These are phyloP conservation scores for Russula vinacea DNA, from an alignment of 768 basidiomycete species.

Conservation along the genomic window DNA sequence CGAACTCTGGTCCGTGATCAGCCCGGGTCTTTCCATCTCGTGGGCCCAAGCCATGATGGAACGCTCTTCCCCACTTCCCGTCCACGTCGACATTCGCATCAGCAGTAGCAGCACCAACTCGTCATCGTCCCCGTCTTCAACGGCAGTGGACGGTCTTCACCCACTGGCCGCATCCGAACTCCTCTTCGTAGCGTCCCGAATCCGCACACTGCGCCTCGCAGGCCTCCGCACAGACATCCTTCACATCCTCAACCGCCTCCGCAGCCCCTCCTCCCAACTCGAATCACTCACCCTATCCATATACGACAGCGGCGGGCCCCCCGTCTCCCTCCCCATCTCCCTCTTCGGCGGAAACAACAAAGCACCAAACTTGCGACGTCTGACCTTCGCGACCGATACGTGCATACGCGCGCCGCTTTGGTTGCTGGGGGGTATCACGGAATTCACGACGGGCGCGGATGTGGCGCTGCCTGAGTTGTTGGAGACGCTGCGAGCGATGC, in stretches of 20 bases:
- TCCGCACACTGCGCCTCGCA: constrained; percentile 20
- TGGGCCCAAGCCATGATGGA: constrained; percentile 27
- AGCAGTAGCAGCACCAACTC: neutral
- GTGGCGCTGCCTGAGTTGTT: constrained; percentile 2
- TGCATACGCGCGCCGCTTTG: constrained; percentile 19
- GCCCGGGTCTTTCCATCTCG: constrained; percentile 14
- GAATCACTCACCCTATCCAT: constrained; percentile 8
- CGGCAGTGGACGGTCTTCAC: constrained; percentile 13
- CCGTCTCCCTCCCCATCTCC: constrained; percentile 11
- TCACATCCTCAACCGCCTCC: constrained; percentile 17
- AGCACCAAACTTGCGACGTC: constrained; percentile 14
- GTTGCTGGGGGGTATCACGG: constrained; percentile 13
- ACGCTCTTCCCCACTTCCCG: constrained; percentile 20
- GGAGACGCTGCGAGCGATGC: constrained; percentile 14
- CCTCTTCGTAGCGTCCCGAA: constrained; percentile 21
- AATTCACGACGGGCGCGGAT: constrained; percentile 22
- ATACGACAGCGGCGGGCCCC: constrained; percentile 13
- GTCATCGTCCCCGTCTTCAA: neutral
- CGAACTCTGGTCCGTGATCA: constrained; percentile 24
- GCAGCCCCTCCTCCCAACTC: constrained; percentile 18
- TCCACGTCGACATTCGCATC: constrained; percentile 18
- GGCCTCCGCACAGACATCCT: constrained; percentile 20
- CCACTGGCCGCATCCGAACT: constrained; percentile 24
- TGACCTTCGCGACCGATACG: constrained; percentile 18
- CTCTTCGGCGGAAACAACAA: constrained; percentile 18